phyloP scores from a whole-genome alignment of 2,329 filamentous ascomycete genomes.

The Diaporthe capsici region DNA sequence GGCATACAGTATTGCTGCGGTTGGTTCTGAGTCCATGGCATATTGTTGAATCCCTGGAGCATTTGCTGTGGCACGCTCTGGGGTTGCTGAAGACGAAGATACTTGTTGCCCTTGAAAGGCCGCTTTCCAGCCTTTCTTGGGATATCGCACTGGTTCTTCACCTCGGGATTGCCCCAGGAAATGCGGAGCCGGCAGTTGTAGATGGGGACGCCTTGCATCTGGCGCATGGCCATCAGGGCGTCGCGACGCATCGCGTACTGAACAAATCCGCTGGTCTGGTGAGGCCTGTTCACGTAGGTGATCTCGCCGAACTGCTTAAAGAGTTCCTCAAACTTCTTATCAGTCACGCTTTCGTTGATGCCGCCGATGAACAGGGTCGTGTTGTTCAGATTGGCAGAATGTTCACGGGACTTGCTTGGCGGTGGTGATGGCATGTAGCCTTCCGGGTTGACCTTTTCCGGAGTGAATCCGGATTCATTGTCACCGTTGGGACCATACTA shows the following conservation, averaged over 20 bases:
- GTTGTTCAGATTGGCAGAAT: not conserved
- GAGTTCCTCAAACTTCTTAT: not conserved
- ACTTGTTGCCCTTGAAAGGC: not conserved
- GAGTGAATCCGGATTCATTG: not conserved
- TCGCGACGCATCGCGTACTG: slow-evolving; percentile 11
- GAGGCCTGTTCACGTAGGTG: not conserved
- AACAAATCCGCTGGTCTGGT: not conserved
- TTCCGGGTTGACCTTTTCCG: not conserved
- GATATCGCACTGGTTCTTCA: not conserved
- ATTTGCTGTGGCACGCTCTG: not conserved
- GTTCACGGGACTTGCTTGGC: not conserved
- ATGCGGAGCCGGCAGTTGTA: not conserved
- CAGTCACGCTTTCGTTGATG: not conserved
- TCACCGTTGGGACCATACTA: not conserved
- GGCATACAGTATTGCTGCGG: not conserved
- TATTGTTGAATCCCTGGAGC: not conserved
- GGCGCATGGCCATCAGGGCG: slow-evolving; percentile 16
- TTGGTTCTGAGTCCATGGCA: not conserved
- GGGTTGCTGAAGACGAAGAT: not conserved
- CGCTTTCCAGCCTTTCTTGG: no score
- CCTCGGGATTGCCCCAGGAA: not conserved
- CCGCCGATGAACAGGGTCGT: slow-evolving; percentile 13
- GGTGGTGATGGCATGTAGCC: not conserved
- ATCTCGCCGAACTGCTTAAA: not conserved
- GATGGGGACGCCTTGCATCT: slow-evolving; percentile 26